Evolutionary conservation across 331 rosid genomes (phyloP), one percentile per base, ranked within the genome.

Genomic region (Pyrus hybrid): DNA sequence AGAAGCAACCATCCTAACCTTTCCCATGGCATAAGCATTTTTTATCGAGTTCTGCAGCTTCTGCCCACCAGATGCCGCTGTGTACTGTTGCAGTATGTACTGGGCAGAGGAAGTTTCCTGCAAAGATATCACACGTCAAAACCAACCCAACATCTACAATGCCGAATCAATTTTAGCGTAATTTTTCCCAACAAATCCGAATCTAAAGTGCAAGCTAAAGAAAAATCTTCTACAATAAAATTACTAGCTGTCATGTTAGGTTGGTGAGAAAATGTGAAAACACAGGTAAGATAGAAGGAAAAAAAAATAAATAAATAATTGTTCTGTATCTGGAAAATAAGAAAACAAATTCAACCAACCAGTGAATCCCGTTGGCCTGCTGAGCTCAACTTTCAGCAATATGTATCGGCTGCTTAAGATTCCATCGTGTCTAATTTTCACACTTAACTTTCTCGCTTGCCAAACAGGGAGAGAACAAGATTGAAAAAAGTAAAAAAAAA

Each of bases 101-200:
- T 95, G 99, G 5, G 99, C 99, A 77, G 99, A 92, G 41, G 99
- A 95, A 51, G 98, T 84, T 85, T 95, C 99, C 99, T 95, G 83
- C 80, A 79, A 77, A 47, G 13, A 43, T 7, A 70, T 10, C 83
- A 81, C 26, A 25, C 45, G 26, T 73, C 22, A 62, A 60, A 13
- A 18, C 45, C 68, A 35, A 72, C n/a, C 63, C 63, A 57, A 57
- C 63, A 10, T 56, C 66, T 32, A 30, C 25, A 54, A 26, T 23
- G 13, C 33, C n/a, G 4, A 14, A 58, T 35, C 23, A 32, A 6
- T 56, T 56, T 21, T 58, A 21, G 64, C 51, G 63, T 10, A 22
- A 58, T 32, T 61, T 56, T 63, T 63, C 37, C 18, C 58, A 33
- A 21, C 6, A 13, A 54, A 54, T 58, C 33, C 56, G 21, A 72